Percentiles rank a stretch among this genome's conserved stretches.
Conservation (phyloP, 345 rosid species). For the Gossypium sturtianum region DNA sequence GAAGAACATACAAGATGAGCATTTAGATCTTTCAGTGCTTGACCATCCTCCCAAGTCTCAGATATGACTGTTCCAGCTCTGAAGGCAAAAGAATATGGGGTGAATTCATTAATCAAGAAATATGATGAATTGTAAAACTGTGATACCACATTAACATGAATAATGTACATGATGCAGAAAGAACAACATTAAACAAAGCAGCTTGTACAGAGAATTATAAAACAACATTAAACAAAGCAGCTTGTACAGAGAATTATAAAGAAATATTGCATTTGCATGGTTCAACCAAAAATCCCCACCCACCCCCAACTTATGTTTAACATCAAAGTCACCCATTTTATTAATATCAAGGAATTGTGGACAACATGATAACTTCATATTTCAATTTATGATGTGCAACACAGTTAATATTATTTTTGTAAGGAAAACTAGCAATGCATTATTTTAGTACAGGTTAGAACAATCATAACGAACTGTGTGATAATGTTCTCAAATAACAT, state of each 20-base stretch:
- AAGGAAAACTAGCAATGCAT: not conserved
- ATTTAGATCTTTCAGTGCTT: slow-evolving; percentile 87
- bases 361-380: not conserved
- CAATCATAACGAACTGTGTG: not conserved
- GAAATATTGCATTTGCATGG: not conserved
- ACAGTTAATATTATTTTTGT: not conserved
- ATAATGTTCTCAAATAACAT: not conserved
- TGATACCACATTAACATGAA: not conserved
- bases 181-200: not conserved
- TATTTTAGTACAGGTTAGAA: not conserved
- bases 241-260: not conserved
- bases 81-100: slow-evolving; percentile 23
- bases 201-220: not conserved
- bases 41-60: slow-evolving; percentile 99
- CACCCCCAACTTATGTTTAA: not conserved
- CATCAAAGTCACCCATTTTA: not conserved
- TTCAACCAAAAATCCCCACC: not conserved
- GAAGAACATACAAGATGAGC: slow-evolving; percentile 68
- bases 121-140: not conserved
- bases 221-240: not conserved
- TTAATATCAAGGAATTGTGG: not conserved
- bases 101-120: slow-evolving; percentile 2
- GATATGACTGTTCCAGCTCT: slow-evolving; percentile 97
- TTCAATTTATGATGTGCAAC: not conserved
- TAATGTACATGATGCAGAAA: not conserved